These are phyloP conservation scores for Teunomyces gatunensis DNA, from an alignment of 805 yeast species.

Conservation along the genomic window DNA sequence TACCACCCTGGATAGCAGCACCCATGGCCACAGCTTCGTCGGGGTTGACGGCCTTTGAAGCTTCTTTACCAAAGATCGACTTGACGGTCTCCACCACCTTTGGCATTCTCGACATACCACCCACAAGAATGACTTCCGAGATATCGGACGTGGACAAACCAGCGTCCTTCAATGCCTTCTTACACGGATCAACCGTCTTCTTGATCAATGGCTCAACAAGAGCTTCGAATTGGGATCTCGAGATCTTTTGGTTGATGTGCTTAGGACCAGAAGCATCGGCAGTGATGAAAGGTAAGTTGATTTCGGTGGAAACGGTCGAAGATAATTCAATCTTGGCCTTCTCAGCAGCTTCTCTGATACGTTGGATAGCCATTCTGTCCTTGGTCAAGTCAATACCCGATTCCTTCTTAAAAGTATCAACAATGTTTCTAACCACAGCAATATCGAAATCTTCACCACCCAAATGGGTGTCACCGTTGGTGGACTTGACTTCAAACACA, in stretches of 20 bases:
- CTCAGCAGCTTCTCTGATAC: conserved; percentile 86
- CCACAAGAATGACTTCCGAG: conserved; percentile 80
- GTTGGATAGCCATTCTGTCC: conserved; percentile 78
- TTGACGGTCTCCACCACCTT: conserved; percentile 77
- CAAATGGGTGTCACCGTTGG: conserved; percentile 93
- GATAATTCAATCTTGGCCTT: conserved; percentile 87
- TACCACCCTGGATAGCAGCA: conserved; percentile 98
- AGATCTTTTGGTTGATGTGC: conserved; percentile 68
- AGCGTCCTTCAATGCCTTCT: conserved; percentile 82
- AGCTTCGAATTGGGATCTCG: conserved; percentile 66
- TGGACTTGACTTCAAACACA: conserved; percentile 95
- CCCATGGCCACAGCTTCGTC: conserved; percentile 95
- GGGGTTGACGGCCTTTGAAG: conserved; percentile 91
- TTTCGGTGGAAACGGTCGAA: conserved; percentile 65
- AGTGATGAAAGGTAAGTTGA: conserved; percentile 82
- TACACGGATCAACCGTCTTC: conserved; percentile 72
- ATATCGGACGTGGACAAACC: conserved; percentile 61
- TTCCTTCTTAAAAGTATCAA: conserved; percentile 74
- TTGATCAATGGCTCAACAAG: conserved; percentile 68
- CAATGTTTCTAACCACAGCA: conserved; percentile 77
- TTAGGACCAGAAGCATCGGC: conserved; percentile 83
- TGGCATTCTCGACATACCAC: conserved; percentile 94
- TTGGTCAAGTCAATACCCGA: conserved; percentile 60
- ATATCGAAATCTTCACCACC: conserved; percentile 95
- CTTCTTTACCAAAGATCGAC: conserved; percentile 74